Evolutionary conservation across 2,329 filamentous ascomycete species (phyloP), one percentile per base, ranked within the genome.

Genomic region (Hypoxylon sp.): DNA sequence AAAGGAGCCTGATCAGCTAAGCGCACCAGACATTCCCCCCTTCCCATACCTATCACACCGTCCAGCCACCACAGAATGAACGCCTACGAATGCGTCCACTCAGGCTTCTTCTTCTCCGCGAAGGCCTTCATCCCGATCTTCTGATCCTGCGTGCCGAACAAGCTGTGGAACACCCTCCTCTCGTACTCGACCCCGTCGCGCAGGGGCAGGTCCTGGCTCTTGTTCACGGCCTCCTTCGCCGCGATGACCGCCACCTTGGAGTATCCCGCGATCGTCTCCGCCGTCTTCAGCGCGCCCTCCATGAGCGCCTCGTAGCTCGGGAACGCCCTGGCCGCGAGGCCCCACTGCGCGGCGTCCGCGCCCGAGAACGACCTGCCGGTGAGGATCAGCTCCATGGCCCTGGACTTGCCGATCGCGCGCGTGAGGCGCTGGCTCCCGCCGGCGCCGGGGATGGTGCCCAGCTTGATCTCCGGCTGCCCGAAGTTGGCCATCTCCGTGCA

Each of bases 91-190:
- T 97, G 85, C 66, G 86, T 89, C 95, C 96, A 99, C 78, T 96
- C 89, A 0, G 96, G 82, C 86, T 96, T 96, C 82, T 92, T 88
- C 89, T 98, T 98, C 80, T 94, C 92, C 1, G 92, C 91, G 84
- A 99, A 99, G 11, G 96, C 96, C 78, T 90, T 90, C 96, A 98
- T 89, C 79, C 93, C 94, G 78, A 97, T 92, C 85, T 98, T 99
- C 82, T 99, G 96, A 80, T 99, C 96, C 81, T 93, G 87, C 77
- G 91, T 97, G 20, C 95, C 96, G 82, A 99, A 99, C 74, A 97
- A 76, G 24, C 89, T 87, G 80, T 99, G 96, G 84, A 99, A 99
- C 32, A 98, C 85, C 55, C 94, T 87, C 76, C 96, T 86, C 86
- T 99, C 96, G 80, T 89, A 98, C 81, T 99, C 96, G 1, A 99